Evolutionary conservation across 2,329 filamentous ascomycete genomes (phyloP).

Genomic region (Biscogniauxia marginata): DNA sequence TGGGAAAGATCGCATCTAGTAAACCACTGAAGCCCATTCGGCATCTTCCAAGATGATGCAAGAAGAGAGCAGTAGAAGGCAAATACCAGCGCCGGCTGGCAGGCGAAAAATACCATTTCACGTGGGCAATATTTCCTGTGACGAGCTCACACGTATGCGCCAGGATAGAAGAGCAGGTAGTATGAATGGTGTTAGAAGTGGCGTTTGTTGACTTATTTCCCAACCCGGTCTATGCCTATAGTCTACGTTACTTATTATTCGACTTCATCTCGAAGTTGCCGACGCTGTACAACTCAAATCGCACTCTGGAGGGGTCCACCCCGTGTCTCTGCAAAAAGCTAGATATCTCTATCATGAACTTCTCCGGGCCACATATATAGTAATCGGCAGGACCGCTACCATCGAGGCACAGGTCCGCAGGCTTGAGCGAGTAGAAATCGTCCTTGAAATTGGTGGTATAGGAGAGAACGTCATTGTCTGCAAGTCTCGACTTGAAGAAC

Average conservation of each 20-base stretch:
- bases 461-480: conserved; percentile 44
- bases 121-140: not conserved
- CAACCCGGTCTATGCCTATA: conserved; percentile 1
- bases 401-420: conserved; percentile 44
- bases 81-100: not conserved
- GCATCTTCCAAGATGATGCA: not conserved
- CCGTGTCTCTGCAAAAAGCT: conserved; percentile 21
- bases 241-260: not conserved
- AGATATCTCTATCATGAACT: conserved; percentile 51
- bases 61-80: not conserved
- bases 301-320: conserved; percentile 19
- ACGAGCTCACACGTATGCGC: not conserved
- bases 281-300: conserved; percentile 28
- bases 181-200: conserved; percentile 20
- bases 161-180: conserved; percentile 14
- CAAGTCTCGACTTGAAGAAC: conserved; percentile 50
- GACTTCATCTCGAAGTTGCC: conserved; percentile 27
- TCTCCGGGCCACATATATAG: conserved; percentile 54
- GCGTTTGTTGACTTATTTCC: not conserved
- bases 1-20: not conserved
- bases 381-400: conserved; percentile 45
- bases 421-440: conserved; percentile 45
- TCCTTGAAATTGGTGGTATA: conserved; percentile 46
- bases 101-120: not conserved
- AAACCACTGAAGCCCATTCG: not conserved